Conservation (phyloP, 2,329 filamentous ascomycete genomes). For the Trichoderma sp. region DNA sequence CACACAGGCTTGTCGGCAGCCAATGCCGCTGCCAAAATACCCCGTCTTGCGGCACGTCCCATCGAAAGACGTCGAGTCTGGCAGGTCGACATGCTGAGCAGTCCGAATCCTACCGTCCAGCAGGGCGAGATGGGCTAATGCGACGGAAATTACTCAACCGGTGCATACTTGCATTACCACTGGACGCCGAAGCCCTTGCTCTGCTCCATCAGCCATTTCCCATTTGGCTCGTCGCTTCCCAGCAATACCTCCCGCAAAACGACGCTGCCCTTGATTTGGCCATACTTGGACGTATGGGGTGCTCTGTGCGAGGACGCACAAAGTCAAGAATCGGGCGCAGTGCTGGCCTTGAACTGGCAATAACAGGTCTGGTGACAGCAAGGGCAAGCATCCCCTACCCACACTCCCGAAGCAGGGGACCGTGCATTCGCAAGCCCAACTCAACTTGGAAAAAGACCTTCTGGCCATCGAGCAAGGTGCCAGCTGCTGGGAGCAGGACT, state of each 20-base stretch:
- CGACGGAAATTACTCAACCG: neutral
- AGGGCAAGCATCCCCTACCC: constrained; percentile 21
- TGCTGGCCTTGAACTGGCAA: constrained; percentile 15
- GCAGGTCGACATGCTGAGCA: neutral
- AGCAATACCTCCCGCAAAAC: neutral
- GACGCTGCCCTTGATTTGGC: constrained; percentile 14
- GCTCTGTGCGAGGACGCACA: constrained; percentile 21
- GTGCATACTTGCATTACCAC: neutral
- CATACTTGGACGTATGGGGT: constrained; percentile 19
- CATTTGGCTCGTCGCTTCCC: neutral
- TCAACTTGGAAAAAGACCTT: constrained; percentile 36
- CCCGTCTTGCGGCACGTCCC: constrained; percentile 21
- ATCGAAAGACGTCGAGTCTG: neutral
- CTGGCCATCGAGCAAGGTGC: neutral
- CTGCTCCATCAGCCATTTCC: constrained; percentile 7
- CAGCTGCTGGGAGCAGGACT: constrained; percentile 1
- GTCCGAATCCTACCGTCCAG: neutral
- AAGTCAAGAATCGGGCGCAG: constrained; percentile 20
- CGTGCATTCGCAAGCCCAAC: constrained; percentile 39
- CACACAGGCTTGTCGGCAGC: constrained; percentile 16
- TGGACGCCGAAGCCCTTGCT: neutral
- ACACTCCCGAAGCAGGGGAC: constrained; percentile 22
- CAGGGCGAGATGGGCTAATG: neutral
- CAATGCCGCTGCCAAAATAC: constrained; percentile 22
- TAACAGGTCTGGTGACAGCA: constrained; percentile 21